Percentiles rank a stretch among this genome's conserved stretches.
These are phyloP conservation scores for Theileria orientalis DNA, from an alignment of 169 alveolate species.

Conservation along the genomic window DNA sequence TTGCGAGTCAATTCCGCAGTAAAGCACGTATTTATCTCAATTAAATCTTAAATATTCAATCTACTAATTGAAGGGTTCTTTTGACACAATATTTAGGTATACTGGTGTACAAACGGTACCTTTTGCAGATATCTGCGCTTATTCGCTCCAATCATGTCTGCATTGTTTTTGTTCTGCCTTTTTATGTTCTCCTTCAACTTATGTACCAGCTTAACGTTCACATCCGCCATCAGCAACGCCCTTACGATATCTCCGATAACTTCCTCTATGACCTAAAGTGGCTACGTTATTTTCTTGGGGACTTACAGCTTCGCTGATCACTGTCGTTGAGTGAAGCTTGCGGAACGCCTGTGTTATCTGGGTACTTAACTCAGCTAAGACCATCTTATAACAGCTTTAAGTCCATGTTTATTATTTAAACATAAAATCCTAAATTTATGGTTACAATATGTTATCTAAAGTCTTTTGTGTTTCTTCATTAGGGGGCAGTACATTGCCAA, in stretches of 20 bases:
- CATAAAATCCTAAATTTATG: too few species aligned
- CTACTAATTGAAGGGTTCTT: too few species aligned
- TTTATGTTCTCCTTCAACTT: conserved; percentile 87
- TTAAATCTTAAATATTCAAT: too few species aligned
- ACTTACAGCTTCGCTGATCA: conserved; percentile 90
- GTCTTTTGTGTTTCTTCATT: too few species aligned
- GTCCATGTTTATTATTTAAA: too few species aligned
- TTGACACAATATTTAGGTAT: neutral
- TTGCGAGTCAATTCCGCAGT: neutral
- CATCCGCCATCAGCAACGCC: conserved; percentile 93
- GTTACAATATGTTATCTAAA: too few species aligned
- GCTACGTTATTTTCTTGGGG: neutral
- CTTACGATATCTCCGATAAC: conserved; percentile 87
- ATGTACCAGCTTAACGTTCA: conserved; percentile 89
- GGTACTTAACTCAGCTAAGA: conserved; percentile 94
- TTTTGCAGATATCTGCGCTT: conserved; percentile 78
- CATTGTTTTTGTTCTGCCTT: conserved; percentile 78
- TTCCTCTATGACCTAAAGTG: conserved; percentile 77
- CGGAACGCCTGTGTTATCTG: conserved; percentile 91
- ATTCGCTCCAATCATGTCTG: conserved; percentile 77
- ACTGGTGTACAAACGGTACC: conserved; percentile 5
- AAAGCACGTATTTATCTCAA: neutral
- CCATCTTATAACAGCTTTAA: conserved; percentile 81
- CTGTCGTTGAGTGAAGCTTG: conserved; percentile 89
- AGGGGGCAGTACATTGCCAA: too few species aligned